Evolutionary conservation across 495 filamentous ascomycete species (phyloP).

Genomic region (Penicillium argentinense): DNA sequence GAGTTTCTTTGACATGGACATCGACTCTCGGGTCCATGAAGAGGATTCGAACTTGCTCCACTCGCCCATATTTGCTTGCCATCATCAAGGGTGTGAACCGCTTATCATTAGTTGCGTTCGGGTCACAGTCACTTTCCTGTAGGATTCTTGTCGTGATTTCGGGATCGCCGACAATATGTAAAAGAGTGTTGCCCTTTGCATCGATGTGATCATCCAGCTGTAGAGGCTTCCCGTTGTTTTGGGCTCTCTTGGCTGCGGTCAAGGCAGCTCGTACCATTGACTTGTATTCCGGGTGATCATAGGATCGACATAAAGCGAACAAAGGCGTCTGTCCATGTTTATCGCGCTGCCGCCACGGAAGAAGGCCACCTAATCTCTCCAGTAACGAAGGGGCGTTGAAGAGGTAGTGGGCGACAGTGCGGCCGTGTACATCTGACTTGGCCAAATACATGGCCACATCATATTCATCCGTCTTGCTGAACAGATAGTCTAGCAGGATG

Average conservation of each 20-base stretch:
- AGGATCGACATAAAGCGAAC: constrained; percentile 91
- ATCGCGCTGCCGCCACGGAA: constrained; percentile 90
- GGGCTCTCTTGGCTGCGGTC: constrained; percentile 67
- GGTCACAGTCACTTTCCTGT: constrained; percentile 81
- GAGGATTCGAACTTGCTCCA: constrained; percentile 86
- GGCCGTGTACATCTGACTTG: constrained; percentile 76
- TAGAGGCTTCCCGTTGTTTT: constrained; percentile 74
- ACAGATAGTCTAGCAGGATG: constrained; percentile 67
- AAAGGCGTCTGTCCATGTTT: constrained; percentile 96
- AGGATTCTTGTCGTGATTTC: constrained; percentile 73
- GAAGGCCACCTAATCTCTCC: constrained; percentile 63
- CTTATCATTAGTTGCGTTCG: constrained; percentile 95
- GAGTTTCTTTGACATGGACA: constrained; percentile 74
- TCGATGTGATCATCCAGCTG: constrained; percentile 95
- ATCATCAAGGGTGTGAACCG: constrained; percentile 96
- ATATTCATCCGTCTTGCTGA: constrained; percentile 50
- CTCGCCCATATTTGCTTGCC: constrained; percentile 96
- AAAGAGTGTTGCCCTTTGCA: constrained; percentile 84
- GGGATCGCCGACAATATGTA: constrained; percentile 90
- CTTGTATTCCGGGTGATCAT: constrained; percentile 86
- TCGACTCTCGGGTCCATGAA: constrained; percentile 89
- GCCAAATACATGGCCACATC: constrained; percentile 64
- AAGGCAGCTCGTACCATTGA: constrained; percentile 82
- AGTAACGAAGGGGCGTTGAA: constrained; percentile 88
- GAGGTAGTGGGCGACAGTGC: constrained; percentile 92